Conservation (phyloP, 371 early-diverging fungal species). For the Rhizomucor pusillus region DNA sequence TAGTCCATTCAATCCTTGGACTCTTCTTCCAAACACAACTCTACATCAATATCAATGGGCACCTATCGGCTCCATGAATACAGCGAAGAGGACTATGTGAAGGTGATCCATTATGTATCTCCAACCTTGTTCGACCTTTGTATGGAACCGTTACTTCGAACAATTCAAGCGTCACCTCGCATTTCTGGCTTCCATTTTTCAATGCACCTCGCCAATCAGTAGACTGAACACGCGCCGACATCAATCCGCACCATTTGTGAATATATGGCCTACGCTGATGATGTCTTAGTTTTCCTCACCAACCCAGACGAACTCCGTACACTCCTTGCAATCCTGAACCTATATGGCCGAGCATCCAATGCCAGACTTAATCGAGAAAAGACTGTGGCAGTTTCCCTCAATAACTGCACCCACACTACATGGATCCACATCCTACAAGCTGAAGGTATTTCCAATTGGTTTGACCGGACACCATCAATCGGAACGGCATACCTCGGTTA, state of each 20-base stretch:
- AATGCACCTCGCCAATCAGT: background rate
- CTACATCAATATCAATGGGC: conserved; percentile 21
- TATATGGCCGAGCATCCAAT: conserved; percentile 19
- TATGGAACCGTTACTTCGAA: conserved; percentile 25
- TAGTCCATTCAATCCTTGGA: background rate
- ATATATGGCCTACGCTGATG: conserved; percentile 16
- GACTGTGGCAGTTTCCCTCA: conserved; percentile 17
- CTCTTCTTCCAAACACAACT: conserved; percentile 22
- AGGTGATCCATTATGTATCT: conserved; percentile 27
- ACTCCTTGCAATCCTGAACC: conserved; percentile 3
- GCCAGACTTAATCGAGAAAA: conserved; percentile 19
- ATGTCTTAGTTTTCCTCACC: too few relatives aligned
- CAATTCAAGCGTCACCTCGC: background rate
- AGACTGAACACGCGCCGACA: background rate
- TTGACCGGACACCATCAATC: conserved; percentile 2
- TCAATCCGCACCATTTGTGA: conserved; percentile 7
- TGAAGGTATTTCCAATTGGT: conserved; percentile 9
- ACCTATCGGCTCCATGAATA: conserved; percentile 4
- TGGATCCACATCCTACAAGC: background rate
- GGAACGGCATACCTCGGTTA: conserved; percentile 20
- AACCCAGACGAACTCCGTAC: background rate
- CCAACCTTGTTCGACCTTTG: conserved; percentile 28
- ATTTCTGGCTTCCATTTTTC: background rate
- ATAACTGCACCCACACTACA: conserved; percentile 6
- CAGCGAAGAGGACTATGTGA: conserved; percentile 23